Evolutionary conservation across 1,284 basidiomycete genomes (phyloP).

Genomic region (Cutaneotrichosporon mucoides): DNA sequence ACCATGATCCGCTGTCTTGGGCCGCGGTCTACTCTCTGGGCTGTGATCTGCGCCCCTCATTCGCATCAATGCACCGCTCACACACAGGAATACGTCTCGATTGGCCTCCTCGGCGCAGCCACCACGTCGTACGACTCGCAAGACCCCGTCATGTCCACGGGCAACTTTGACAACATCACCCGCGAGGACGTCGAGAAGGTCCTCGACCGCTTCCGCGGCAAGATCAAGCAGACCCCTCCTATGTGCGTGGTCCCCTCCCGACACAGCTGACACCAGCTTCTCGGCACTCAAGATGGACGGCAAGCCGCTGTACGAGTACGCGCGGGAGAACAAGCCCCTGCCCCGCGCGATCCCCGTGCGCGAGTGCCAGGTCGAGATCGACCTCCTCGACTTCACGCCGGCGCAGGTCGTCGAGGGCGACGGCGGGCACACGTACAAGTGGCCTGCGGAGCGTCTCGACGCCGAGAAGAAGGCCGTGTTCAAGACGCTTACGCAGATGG

Average conservation of each 20-base stretch:
- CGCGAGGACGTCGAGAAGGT: slow-evolving; percentile 66
- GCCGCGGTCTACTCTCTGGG: no score
- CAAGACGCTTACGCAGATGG: slow-evolving; percentile 56
- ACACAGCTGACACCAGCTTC: slow-evolving; percentile 59
- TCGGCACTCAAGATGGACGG: slow-evolving; percentile 99
- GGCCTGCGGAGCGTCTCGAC: slow-evolving; percentile 67
- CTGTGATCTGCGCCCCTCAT: no score
- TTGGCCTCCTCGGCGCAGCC: slow-evolving; percentile 85
- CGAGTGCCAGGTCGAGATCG: slow-evolving; percentile 70
- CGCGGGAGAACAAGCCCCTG: slow-evolving; percentile 79
- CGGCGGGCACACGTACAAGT: slow-evolving; percentile 58
- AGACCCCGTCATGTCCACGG: slow-evolving; percentile 68
- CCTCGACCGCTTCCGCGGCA: slow-evolving; percentile 75
- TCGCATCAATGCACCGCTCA: not conserved
- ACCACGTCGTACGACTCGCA: slow-evolving; percentile 94
- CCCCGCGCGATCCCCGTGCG: slow-evolving; percentile 89
- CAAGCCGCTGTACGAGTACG: slow-evolving; percentile 92
- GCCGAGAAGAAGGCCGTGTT: slow-evolving; percentile 67
- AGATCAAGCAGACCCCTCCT: slow-evolving; percentile 84
- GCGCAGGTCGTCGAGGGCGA: slow-evolving; percentile 42
- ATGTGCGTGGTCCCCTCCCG: slow-evolving; percentile 59
- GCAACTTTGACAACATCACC: slow-evolving; percentile 80
- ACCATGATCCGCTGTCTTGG: no score
- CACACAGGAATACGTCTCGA: slow-evolving; percentile 79
- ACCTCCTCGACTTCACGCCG: slow-evolving; percentile 55